Evolutionary conservation across 2,329 filamentous ascomycete genomes (phyloP).

Genomic region (Incumbomyces delicatus): DNA sequence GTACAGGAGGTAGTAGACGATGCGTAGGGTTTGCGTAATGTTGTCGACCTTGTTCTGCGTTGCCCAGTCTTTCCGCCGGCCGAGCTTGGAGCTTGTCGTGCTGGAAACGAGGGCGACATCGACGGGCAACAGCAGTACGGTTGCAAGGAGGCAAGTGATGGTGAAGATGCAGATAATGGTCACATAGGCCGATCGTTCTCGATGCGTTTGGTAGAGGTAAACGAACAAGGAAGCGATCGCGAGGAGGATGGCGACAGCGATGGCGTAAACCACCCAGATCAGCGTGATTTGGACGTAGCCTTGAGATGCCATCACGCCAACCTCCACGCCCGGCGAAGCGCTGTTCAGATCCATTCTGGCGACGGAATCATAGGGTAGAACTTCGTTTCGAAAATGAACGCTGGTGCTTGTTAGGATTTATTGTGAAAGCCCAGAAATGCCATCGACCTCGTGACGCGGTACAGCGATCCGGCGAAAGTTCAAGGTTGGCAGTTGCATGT

Average conservation of each 20-base stretch:
- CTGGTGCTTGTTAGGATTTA: too few relatives aligned
- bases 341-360: background rate
- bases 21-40: conserved; percentile 70
- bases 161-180: conserved; percentile 79
- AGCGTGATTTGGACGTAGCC: conserved; percentile 69
- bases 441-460: too few relatives aligned
- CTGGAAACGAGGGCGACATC: conserved; percentile 92
- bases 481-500: too few relatives aligned
- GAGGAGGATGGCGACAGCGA: conserved; percentile 68
- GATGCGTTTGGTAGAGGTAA: conserved; percentile 80
- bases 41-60: conserved; percentile 67
- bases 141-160: conserved; percentile 77
- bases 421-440: too few relatives aligned
- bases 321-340: background rate
- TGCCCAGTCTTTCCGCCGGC: conserved; percentile 89
- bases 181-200: conserved; percentile 73
- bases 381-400: background rate
- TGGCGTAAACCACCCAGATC: conserved; percentile 89
- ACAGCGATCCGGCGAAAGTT: too few relatives aligned
- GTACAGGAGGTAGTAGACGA: conserved; percentile 90
- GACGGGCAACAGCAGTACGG: conserved; percentile 82
- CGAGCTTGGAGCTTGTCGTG: conserved; percentile 64
- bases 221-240: conserved; percentile 74
- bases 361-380: background rate
- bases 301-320: conserved; percentile 39